Evolutionary conservation across 2,329 filamentous ascomycete species (phyloP), one percentile per base, ranked within the genome.

Genomic region (Pyricularia sp.): DNA sequence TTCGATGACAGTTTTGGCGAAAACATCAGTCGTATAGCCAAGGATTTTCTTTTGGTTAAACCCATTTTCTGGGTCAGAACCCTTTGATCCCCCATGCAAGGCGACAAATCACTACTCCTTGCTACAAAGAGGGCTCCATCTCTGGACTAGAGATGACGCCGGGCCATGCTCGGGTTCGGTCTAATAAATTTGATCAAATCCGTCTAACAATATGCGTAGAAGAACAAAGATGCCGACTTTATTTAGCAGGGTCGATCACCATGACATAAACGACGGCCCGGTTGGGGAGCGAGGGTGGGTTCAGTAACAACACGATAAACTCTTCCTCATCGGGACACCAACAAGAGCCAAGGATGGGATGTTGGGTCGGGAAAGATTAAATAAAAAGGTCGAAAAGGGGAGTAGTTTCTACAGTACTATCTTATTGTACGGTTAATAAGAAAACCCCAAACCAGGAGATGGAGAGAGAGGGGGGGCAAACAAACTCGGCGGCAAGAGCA

Each of bases 401-500:
- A 66, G 55, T 14, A 30, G 28, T 5, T 36, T 2, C n/a, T n/a
- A n/a, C n/a, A n/a, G n/a, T 36, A 36, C 33, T 14, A 36, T 36
- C 28, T 12, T 36, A 2, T 14, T 36, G 33, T 36, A 36, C 33
- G 12, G 33, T 36, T 14, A 36, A 3, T 36, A 66, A 69, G 69
- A 67, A 66, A 26, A 14, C 25, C n/a, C 33, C 42, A 50, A n/a
- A 50, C 42, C 17, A 50, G 33, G 33, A n/a, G 20, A 50, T 6
- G 11, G 12, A 36, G 33, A 36, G 10, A 10, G 10, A 10, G 33
- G 42, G 2, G 42, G 12, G 36, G 17, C 42, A 65, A 31, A 65
- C 20, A 65, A 10, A 36, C 33, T 65, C 75, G 78, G 79, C 80
- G 81, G 79, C 77, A 81, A 80, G 76, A 80, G 77, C 70, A 74